These are phyloP conservation scores for Lactifluus piperatus DNA, from an alignment of 768 basidiomycete genomes.

Conservation along the genomic window DNA sequence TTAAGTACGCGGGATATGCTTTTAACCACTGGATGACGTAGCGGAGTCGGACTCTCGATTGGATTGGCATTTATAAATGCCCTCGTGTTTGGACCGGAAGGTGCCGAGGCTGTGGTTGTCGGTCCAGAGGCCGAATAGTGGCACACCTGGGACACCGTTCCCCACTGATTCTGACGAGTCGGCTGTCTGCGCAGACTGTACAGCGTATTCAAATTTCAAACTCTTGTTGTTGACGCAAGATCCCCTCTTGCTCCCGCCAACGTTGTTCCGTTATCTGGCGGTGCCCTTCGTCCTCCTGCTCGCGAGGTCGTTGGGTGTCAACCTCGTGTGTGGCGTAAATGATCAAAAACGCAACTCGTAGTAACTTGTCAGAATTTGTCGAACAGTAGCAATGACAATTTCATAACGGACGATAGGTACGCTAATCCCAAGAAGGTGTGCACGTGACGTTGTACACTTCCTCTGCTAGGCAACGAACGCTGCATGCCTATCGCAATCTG, in stretches of 20 bases:
- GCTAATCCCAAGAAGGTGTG: too few relatives aligned
- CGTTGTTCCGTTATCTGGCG: slow-evolving; percentile 35
- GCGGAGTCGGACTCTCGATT: slow-evolving; percentile 51
- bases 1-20: slow-evolving; percentile 31
- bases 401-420: too few relatives aligned
- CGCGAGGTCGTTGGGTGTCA: slow-evolving; percentile 21
- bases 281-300: slow-evolving; percentile 25
- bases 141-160: slow-evolving; percentile 23
- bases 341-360: neutral
- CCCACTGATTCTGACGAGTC: slow-evolving; percentile 30
- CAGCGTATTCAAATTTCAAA: slow-evolving; percentile 26
- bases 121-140: neutral
- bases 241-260: slow-evolving; percentile 47
- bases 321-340: slow-evolving; percentile 14
- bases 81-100: neutral
- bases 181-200: slow-evolving; percentile 22
- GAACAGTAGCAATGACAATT: too few relatives aligned
- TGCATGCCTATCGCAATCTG: too few relatives aligned
- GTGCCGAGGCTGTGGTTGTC: neutral
- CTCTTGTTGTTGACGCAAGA: slow-evolving; percentile 50
- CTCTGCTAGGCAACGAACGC: too few relatives aligned
- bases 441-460: too few relatives aligned
- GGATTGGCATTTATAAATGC: slow-evolving; percentile 42
- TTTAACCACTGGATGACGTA: slow-evolving; percentile 1
- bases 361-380: too few relatives aligned